Percentiles rank a stretch among this genome's conserved stretches.
phyloP scores from a whole-genome alignment of 2,329 filamentous ascomycete genomes.

The Trichoderma pleuroti region DNA sequence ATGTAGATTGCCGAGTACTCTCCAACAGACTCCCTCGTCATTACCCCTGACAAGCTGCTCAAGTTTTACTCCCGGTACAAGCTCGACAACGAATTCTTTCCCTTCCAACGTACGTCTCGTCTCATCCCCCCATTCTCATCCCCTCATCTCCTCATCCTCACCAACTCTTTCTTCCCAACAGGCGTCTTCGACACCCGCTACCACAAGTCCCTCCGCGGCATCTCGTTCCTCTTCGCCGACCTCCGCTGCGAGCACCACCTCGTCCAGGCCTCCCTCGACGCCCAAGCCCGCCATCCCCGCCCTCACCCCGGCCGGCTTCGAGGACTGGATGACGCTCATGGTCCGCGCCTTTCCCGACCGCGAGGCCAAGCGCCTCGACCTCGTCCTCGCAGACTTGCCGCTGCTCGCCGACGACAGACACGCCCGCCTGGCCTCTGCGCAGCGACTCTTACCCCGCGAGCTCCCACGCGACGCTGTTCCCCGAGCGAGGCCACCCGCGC shows the following conservation, averaged over 20 bases:
- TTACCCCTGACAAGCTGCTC: constrained; percentile 72
- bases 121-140: background rate
- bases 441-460: constrained; percentile 46
- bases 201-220: constrained; percentile 25
- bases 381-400: constrained; percentile 66
- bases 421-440: background rate
- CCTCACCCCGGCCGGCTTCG: constrained; percentile 65
- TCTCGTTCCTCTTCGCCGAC: constrained; percentile 51
- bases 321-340: constrained; percentile 67
- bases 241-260: constrained; percentile 62
- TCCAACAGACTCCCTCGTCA: constrained; percentile 51
- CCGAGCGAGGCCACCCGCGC: constrained; percentile 52
- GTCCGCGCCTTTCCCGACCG: constrained; percentile 73
- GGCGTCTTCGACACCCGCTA: constrained; percentile 50
- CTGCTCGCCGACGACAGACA: constrained; percentile 46
- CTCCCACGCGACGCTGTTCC: constrained; percentile 74
- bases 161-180: constrained; percentile 24
- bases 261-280: constrained; percentile 50
- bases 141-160: background rate
- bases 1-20: constrained; percentile 33
- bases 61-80: constrained; percentile 68
- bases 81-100: constrained; percentile 62
- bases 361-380: constrained; percentile 67
- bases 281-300: constrained; percentile 58
- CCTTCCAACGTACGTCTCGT: constrained; percentile 57